A percentile compares a stretch with the other conserved stretches of the same genome.
phyloP scores from a whole-genome alignment of 139 green algal genomes.

The Pedinophyceae sp. region DNA sequence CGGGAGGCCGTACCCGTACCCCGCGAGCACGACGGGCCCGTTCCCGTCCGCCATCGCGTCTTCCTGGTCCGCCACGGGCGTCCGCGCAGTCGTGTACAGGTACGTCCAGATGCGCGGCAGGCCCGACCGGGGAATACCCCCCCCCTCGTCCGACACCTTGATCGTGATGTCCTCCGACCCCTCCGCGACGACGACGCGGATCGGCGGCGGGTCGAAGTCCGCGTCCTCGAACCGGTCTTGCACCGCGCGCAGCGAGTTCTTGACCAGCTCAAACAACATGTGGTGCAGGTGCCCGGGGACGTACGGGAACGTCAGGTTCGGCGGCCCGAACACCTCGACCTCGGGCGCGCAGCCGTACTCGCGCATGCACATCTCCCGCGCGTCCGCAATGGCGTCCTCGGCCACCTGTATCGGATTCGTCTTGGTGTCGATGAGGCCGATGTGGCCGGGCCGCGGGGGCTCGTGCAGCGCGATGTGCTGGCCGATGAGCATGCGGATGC shows the following conservation, averaged over 20 bases:
- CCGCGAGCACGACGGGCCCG: conserved; percentile 51
- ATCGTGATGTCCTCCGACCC: conserved; percentile 93
- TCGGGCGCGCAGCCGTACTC: conserved; percentile 74
- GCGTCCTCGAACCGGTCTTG: conserved; percentile 68
- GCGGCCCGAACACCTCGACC: conserved; percentile 78
- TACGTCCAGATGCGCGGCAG: conserved; percentile 96
- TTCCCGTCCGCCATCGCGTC: conserved; percentile 14
- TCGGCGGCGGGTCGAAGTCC: conserved; percentile 58
- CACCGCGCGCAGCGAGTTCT: conserved; percentile 87
- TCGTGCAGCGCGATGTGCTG: conserved; percentile 91
- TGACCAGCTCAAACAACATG: conserved; percentile 90
- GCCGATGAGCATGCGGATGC: conserved; percentile 95
- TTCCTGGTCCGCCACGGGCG: conserved; percentile 24
- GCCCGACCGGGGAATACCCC: conserved; percentile 81
- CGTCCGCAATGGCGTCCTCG: conserved; percentile 82
- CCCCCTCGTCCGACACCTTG: conserved; percentile 92
- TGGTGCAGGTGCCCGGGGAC: conserved; percentile 93
- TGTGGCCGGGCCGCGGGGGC: conserved; percentile 48
- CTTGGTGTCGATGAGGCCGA: conserved; percentile 81
- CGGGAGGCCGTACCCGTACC: conserved; percentile 94
- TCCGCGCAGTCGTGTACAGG: conserved; percentile 85
- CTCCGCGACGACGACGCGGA: conserved; percentile 87
- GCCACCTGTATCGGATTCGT: conserved; percentile 55
- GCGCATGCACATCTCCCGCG: conserved; percentile 76
- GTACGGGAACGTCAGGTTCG: conserved; percentile 84